A percentile compares a stretch with the other conserved stretches of the same genome.
phyloP scores from a whole-genome alignment of 1,139 yeast genomes.

The Pichia sp. region DNA sequence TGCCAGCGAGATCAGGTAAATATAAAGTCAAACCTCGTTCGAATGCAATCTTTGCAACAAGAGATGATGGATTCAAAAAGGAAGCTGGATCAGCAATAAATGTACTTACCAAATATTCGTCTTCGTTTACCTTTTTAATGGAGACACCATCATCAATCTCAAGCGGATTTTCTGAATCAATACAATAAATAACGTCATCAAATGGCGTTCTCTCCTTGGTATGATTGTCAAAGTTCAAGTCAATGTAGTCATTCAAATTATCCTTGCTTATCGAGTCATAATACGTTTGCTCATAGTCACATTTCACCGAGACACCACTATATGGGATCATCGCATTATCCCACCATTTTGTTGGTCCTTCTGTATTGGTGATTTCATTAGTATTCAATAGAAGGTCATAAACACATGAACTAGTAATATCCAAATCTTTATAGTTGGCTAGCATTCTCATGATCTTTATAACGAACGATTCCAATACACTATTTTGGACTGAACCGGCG shows the following conservation, averaged over 20 bases:
- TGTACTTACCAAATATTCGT: conserved; percentile 47
- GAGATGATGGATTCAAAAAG: conserved; percentile 44
- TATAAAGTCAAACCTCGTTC: conserved; percentile 66
- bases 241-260: conserved; percentile 23
- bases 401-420: conserved; percentile 45
- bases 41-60: conserved; percentile 55
- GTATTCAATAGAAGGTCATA: conserved; percentile 41
- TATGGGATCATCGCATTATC: conserved; percentile 40
- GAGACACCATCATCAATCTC: conserved; percentile 95
- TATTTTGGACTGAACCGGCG: conserved; percentile 44
- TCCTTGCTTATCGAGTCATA: conserved; percentile 27
- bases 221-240: conserved; percentile 36
- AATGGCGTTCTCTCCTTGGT: conserved; percentile 24
- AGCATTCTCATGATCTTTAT: conserved; percentile 30
- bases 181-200: conserved; percentile 66
- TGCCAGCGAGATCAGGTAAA: conserved; percentile 50
- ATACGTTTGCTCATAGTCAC: conserved; percentile 43
- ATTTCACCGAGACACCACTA: conserved; percentile 36
- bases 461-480: conserved; percentile 38
- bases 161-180: conserved; percentile 74
- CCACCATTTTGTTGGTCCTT: conserved; percentile 49
- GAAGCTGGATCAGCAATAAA: conserved; percentile 91
- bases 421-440: conserved; percentile 30
- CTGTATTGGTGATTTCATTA: conserved; percentile 31
- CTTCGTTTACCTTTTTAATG: conserved; percentile 37